Evolutionary conservation across 495 filamentous ascomycete species (phyloP).

Genomic region (Cryomyces minteri): DNA sequence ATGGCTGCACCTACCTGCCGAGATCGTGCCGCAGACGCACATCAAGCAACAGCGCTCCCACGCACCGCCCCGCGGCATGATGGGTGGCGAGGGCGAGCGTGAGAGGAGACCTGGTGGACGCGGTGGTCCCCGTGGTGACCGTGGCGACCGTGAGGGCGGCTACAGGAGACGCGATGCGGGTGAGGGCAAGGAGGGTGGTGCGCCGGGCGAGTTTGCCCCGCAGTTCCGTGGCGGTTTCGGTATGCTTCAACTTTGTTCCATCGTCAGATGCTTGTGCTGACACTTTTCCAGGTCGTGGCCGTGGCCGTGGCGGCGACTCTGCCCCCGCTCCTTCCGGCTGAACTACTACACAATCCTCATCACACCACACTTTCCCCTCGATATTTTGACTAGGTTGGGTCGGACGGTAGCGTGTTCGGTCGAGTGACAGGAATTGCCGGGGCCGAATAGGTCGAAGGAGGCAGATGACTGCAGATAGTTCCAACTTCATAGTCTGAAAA

Average conservation of each 20-base stretch:
- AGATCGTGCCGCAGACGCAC: slow-evolving; percentile 98
- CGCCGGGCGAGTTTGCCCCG: slow-evolving; percentile 86
- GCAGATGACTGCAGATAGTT: slow-evolving; percentile 22
- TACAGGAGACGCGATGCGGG: slow-evolving; percentile 78
- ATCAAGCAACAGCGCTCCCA: slow-evolving; percentile 99
- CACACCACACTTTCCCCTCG: background rate
- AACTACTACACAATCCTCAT: background rate
- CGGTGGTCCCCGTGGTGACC: slow-evolving; percentile 38
- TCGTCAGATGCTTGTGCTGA: background rate
- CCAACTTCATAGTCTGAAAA: background rate
- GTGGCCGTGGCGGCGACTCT: slow-evolving; percentile 50
- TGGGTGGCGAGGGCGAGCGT: slow-evolving; percentile 68
- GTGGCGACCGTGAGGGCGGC: slow-evolving; percentile 51
- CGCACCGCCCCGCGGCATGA: slow-evolving; percentile 94
- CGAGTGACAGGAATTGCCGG: slow-evolving; percentile 32
- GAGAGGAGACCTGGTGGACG: slow-evolving; percentile 55
- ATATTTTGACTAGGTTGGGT: slow-evolving; percentile 1
- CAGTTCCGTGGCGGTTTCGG: slow-evolving; percentile 43
- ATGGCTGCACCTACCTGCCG: slow-evolving; percentile 98
- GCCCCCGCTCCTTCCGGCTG: background rate
- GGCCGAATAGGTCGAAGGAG: slow-evolving; percentile 22
- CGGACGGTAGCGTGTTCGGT: slow-evolving; percentile 22
- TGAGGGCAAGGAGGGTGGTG: slow-evolving; percentile 88
- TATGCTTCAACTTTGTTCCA: slow-evolving; percentile 20
- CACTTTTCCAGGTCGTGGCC: slow-evolving; percentile 20